Base-by-base conservation (phyloP, 2,329 filamentous ascomycete genomes). In the Aspergillus sp. region DNA sequence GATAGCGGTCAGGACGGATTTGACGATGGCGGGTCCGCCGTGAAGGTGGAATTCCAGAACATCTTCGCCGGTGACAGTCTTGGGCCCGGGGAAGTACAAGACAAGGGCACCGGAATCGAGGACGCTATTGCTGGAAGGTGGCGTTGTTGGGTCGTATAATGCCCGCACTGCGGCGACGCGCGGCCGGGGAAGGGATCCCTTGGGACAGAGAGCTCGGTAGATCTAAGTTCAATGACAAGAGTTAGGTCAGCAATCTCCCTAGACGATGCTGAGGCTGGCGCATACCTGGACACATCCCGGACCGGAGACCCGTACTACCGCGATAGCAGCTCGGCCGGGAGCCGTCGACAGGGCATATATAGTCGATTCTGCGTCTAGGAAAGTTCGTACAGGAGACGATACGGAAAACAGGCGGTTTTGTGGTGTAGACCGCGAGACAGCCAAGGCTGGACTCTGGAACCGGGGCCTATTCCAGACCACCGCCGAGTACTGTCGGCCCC, bases 271-370 rank as follows among this genome's bases (percentile, higher is more conserved):
- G 17, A 30, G 14, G 24, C n/a, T 19, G 16, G 35, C 16, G 55
- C 73, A 62, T 76, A 90, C 86, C 63, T 85, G 77, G 53, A 82
- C 72, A 70, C 88, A 93, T 42, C 85, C 83, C 24, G 88, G 81
- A 0, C 94, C 94, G 4, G 94, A 96, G 22, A 96, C 79, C 13
- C 94, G 84, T 48, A 97, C 85, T 33, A 97, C 86, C 1, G 93
- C 93, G 67, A 99, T 96, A 1, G 91, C 94, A 41, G 90, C 91
- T 66, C 85, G 85, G 1, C 93, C 94, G 10, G 87, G 78, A 0
- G 90, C 90, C 0, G 92, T 95, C 0, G 93, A 96, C 1, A 97
- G 76, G 0, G 94, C 94, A 70, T 95, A 97, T 49, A 99, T 95
- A 1, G 93, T 97, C 3, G 70, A 68, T 11, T 73, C 67, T 1